phyloP scores from a whole-genome alignment of 164 flowering plant species.

The Annona cherimola region DNA sequence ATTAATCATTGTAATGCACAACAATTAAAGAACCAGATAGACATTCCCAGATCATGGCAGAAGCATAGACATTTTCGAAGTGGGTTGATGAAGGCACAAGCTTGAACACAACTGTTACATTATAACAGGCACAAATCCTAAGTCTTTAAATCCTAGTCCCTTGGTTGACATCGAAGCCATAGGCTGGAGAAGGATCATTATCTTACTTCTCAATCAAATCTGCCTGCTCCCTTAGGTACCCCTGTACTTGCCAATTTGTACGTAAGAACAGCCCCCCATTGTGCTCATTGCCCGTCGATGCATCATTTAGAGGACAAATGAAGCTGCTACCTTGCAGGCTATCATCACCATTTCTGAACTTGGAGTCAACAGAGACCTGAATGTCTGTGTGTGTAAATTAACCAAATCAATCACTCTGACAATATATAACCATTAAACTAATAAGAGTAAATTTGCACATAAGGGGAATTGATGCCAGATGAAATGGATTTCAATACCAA shows the following conservation, averaged over 20 bases:
- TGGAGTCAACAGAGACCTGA: constrained; percentile 31
- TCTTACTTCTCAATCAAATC: constrained; percentile 74
- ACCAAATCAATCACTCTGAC: not conserved
- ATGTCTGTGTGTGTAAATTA: constrained; percentile 36
- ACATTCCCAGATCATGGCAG: not conserved
- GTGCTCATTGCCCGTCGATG: constrained; percentile 21
- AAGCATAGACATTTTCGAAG: not conserved
- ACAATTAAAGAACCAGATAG: not conserved
- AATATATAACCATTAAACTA: not conserved
- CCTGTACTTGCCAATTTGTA: constrained; percentile 89
- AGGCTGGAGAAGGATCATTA: not conserved
- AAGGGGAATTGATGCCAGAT: not conserved
- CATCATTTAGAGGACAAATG: constrained; percentile 23
- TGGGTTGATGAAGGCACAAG: not conserved
- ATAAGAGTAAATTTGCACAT: not conserved
- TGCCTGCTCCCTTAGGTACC: constrained; percentile 75
- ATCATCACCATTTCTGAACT: constrained; percentile 22
- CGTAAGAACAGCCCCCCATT: constrained; percentile 46
- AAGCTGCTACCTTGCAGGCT: constrained; percentile 23
- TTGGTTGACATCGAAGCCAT: not conserved
- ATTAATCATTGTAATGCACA: no score
- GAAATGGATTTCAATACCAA: not conserved
- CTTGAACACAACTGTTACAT: not conserved
- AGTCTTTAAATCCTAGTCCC: not conserved
- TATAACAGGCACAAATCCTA: not conserved